These are phyloP conservation scores for Neonectria magnoliae DNA, from an alignment of 2,329 filamentous ascomycete genomes.

Conservation along the genomic window DNA sequence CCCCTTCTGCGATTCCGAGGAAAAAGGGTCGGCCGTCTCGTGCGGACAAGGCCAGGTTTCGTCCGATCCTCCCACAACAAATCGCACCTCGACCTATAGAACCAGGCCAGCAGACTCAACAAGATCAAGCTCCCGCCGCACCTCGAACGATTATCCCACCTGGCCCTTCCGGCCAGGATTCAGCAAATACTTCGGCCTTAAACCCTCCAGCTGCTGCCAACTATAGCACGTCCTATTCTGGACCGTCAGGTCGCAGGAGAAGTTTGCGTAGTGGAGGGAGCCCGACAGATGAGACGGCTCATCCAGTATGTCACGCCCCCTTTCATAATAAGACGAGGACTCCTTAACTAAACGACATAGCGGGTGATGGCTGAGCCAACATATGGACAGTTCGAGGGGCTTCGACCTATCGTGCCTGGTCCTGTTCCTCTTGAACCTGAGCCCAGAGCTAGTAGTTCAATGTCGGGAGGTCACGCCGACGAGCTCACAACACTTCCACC, in stretches of 20 bases:
- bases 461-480: background rate
- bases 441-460: slow-evolving; percentile 6
- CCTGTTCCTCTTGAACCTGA: slow-evolving; percentile 18
- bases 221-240: slow-evolving; percentile 17
- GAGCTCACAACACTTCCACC: slow-evolving; percentile 19
- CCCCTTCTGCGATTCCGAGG: slow-evolving; percentile 39
- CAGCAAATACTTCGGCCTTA: background rate
- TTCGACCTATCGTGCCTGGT: slow-evolving; percentile 5
- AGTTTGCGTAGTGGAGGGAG: background rate
- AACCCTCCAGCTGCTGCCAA: background rate
- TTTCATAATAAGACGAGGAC: background rate
- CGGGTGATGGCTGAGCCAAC: slow-evolving; percentile 19
- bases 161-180: background rate
- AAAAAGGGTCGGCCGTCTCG: slow-evolving; percentile 59
- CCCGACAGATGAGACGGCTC: slow-evolving; percentile 2
- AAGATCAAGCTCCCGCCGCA: background rate
- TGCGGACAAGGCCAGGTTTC: slow-evolving; percentile 50
- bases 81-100: slow-evolving; percentile 45
- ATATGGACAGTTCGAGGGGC: slow-evolving; percentile 2
- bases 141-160: slow-evolving; percentile 5
- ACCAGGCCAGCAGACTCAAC: background rate
- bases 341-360: background rate
- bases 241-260: background rate
- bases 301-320: slow-evolving; percentile 8
- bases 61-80: slow-evolving; percentile 46